These are phyloP conservation scores for Mortierella alpina DNA, from an alignment of 192 early-diverging fungal species.

Conservation along the genomic window DNA sequence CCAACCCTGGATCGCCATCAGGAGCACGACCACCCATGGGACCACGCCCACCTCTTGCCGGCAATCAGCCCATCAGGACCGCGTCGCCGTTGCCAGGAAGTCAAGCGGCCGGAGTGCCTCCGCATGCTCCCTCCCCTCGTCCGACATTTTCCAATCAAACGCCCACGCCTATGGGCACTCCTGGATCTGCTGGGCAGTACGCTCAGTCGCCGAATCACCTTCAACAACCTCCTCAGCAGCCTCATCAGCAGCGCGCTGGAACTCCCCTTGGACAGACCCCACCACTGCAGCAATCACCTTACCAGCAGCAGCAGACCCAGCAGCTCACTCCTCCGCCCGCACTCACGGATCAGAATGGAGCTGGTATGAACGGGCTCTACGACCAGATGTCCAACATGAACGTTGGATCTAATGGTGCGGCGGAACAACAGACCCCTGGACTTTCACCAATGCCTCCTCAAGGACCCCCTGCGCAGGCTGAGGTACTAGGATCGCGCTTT, in stretches of 20 bases:
- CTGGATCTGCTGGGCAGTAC: constrained; percentile 19
- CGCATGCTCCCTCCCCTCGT: constrained; percentile 31
- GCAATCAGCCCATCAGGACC: constrained; percentile 37
- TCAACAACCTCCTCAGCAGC: constrained; percentile 11
- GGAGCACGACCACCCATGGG: constrained; percentile 32
- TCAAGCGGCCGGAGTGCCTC: constrained; percentile 4
- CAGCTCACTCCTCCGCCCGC: constrained; percentile 3
- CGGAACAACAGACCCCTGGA: constrained; percentile 26
- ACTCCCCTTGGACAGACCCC: constrained; percentile 30
- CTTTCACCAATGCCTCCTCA: constrained; percentile 20
- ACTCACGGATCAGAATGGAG: constrained; percentile 23
- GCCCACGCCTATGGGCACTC: constrained; percentile 22
- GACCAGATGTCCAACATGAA: constrained; percentile 42
- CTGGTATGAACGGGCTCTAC: constrained; percentile 23
- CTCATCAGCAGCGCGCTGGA: not conserved
- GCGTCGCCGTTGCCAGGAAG: constrained; percentile 35
- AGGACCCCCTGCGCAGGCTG: constrained; percentile 19
- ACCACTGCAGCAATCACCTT: constrained; percentile 21
- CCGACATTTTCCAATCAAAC: constrained; percentile 18
- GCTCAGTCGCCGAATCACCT: constrained; percentile 28
- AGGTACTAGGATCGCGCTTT: constrained; percentile 13
- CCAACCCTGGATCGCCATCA: constrained; percentile 19
- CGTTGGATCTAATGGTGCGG: constrained; percentile 14
- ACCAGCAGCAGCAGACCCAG: constrained; percentile 22
- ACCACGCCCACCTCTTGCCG: constrained; percentile 27